Base-by-base conservation (phyloP, 1,284 basidiomycete species). In the Vanrija humicola region DNA sequence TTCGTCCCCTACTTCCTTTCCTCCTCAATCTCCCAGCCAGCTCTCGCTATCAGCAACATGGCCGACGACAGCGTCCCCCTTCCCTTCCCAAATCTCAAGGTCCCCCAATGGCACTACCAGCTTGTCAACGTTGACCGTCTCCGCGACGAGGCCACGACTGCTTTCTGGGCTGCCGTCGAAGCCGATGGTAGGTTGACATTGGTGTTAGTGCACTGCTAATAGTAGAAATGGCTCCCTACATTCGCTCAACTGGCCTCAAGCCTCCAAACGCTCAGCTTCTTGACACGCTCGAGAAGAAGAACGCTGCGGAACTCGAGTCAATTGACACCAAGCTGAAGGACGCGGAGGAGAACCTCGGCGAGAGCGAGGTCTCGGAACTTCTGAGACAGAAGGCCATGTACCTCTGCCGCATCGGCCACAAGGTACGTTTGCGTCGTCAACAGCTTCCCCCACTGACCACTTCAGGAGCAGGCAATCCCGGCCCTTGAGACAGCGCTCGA, bases 311-410 rank as follows among this genome's bases (percentile, higher is more conserved):
- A 68, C 82, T 98, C 23, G 82, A 85, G 57, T 83, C 83, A 61
- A 79, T 98, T 8, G 89, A 96, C 51, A 84, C 86, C 61, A 82
- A 88, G 59, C 80, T 96, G 48, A 84, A 83, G 63, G 89, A 94
- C 65, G 92, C 93, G 0, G 83, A 92, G 78, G 88, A 91, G 79
- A 91, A 86, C 10, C 86, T 94, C 69, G 95, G 94, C 48, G 94
- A 98, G 77, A 88, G 87, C 9, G 95, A 98, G 74, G 89, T 98
- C 62, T 87, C 86, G 23, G 93, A 96, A 64, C 86, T 87, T 5
- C 79, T 96, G 52, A 84, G 88, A 56, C 88, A 87, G n/a, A 82
- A 86, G 60, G 94, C 95, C 16, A 87, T 85, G 64, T 92, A 94
- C 76, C 76, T 94, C 18, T 92, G 90, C 15, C 81, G 84, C 61